phyloP scores from a whole-genome alignment of 139 green algal genomes.

The Chlamydomonas sp. region DNA sequence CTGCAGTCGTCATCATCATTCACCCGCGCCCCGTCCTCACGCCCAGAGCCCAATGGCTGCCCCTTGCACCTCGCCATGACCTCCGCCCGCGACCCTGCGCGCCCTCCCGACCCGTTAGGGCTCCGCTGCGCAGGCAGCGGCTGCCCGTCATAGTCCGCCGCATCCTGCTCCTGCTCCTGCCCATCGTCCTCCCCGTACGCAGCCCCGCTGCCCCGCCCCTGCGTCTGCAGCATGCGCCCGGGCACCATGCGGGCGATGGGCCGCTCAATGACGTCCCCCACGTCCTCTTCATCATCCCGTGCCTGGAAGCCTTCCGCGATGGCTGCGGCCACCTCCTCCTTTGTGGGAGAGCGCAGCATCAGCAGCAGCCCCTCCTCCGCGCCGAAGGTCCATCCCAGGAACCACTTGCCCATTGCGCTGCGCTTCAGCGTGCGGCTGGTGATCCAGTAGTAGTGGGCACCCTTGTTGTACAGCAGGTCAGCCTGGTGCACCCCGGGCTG shows the following conservation, averaged over 20 bases:
- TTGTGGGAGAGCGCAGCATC: slow-evolving; percentile 22
- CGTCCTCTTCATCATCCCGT: slow-evolving; percentile 18
- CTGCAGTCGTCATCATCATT: too few species aligned
- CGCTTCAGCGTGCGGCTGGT: slow-evolving; percentile 37
- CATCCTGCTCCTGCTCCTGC: too few species aligned
- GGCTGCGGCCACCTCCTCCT: slow-evolving; percentile 19
- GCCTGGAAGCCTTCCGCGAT: slow-evolving; percentile 24
- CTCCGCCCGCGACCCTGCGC: too few species aligned
- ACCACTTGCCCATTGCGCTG: slow-evolving; percentile 29
- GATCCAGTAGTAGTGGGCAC: slow-evolving; percentile 43
- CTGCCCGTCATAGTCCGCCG: not conserved
- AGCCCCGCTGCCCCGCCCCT: not conserved
- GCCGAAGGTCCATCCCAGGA: slow-evolving; percentile 25
- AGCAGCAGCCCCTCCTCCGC: slow-evolving; percentile 5
- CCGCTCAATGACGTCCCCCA: not conserved
- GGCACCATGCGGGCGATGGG: not conserved
- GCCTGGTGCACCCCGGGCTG: not conserved
- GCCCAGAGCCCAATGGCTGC: too few species aligned
- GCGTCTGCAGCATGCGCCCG: not conserved
- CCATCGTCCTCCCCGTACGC: too few species aligned
- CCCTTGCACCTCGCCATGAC: too few species aligned
- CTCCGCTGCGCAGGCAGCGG: too few species aligned
- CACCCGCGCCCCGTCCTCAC: too few species aligned
- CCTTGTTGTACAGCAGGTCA: slow-evolving; percentile 37
- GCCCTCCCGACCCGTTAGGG: too few species aligned